Evolutionary conservation across 2,329 filamentous ascomycete genomes (phyloP).

Genomic region (Fusarium hostae): DNA sequence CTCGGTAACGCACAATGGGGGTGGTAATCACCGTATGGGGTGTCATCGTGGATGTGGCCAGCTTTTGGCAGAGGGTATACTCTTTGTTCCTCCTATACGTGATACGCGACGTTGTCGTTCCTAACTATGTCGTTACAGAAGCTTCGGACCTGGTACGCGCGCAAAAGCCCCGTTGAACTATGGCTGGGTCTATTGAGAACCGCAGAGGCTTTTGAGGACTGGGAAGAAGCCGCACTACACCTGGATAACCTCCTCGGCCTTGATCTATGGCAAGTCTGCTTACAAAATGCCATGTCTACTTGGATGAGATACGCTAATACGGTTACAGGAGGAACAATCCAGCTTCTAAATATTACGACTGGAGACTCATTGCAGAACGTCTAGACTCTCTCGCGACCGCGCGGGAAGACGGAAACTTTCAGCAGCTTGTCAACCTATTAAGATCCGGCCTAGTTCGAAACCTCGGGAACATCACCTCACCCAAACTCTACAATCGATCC

Average conservation of each 20-base stretch:
- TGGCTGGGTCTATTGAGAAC: slow-evolving; percentile 73
- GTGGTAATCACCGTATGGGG: slow-evolving; percentile 62
- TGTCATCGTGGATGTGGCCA: slow-evolving; percentile 69
- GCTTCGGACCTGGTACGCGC: slow-evolving; percentile 73
- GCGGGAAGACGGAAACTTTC: slow-evolving; percentile 76
- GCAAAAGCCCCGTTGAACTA: slow-evolving; percentile 71
- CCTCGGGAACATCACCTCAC: slow-evolving; percentile 87
- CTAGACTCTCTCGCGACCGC: slow-evolving; percentile 76
- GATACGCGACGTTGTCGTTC: slow-evolving; percentile 9
- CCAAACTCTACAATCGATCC: slow-evolving; percentile 83
- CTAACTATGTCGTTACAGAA: slow-evolving; percentile 62
- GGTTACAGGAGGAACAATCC: slow-evolving; percentile 79
- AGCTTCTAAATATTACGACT: slow-evolving; percentile 85
- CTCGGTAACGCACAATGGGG: slow-evolving; percentile 55
- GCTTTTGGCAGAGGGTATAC: slow-evolving; percentile 71
- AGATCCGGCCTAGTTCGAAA: slow-evolving; percentile 85
- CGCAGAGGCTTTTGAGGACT: slow-evolving; percentile 81
- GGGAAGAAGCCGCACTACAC: slow-evolving; percentile 84
- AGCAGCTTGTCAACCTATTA: slow-evolving; percentile 80
- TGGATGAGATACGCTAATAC: slow-evolving; percentile 19
- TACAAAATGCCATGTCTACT: background rate
- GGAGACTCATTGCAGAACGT: slow-evolving; percentile 82
- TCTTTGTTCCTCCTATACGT: slow-evolving; percentile 11
- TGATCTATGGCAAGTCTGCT: slow-evolving; percentile 74
- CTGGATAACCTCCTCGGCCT: slow-evolving; percentile 85